Base-by-base conservation (phyloP, 768 basidiomycete species). In the Mycena alexandri region DNA sequence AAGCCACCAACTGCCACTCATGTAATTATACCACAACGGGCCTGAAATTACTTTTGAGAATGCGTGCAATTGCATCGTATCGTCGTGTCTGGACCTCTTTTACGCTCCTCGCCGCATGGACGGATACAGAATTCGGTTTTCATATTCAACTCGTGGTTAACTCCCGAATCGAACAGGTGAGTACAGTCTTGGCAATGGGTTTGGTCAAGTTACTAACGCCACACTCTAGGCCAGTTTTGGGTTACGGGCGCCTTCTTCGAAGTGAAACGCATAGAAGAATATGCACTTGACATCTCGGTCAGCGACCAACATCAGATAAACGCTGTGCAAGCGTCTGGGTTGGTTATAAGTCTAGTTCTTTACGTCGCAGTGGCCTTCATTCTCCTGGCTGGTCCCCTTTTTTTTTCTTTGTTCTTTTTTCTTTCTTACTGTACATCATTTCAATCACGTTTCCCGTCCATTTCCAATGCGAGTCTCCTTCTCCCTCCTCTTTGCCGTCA, bases 311-410 rank as follows among this genome's bases (percentile, higher is more conserved):
- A 48, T 51, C 16, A 29, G 24, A 51, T 51, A 24, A 16, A 29
- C 25, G 48, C 48, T 51, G 48, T 51, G 12, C 48, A 51, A 19
- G 48, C 25, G 48, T 51, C 29, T 51, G 25, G 14, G 24, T 33
- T 44, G 17, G 16, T 19, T 44, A 44, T 44, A 44, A 44, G n/a
- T 19, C 43, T 44, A n/a, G 43, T 44, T 44, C 43, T 24, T 33
- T 33, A 2, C 29, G 17, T 1, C 50, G 2, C 14, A 25, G 11
- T 17, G 52, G 52, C n/a, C 33, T 53, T 53, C 52, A 53, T 53
- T 53, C 52, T 21, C n/a, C 51, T 52, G 51, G 51, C 51, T 52
- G 51, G 51, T 52, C 51, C 51, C 19, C 33, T 33, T 52, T 33
- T 19, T 53, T 53, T 22, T 36, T 36, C 22, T 53, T 33, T 51